A percentile compares a stretch with the other conserved stretches of the same genome.
Conservation (phyloP, 805 yeast species). For the Schizosaccharomyces japonicus region DNA sequence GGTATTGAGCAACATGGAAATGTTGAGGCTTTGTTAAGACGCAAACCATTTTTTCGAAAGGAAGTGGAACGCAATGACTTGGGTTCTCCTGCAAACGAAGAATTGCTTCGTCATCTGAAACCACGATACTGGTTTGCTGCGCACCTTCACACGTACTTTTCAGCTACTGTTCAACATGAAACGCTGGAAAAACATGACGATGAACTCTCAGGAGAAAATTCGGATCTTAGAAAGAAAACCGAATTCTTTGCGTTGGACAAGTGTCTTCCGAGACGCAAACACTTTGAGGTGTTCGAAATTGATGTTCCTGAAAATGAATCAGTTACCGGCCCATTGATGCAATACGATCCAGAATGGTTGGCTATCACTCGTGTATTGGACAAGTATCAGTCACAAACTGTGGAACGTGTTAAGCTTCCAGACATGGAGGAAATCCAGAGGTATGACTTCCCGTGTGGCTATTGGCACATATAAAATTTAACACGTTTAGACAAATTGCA, state of each 20-base stretch:
- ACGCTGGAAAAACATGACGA: slow-evolving; percentile 7
- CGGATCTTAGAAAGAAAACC: slow-evolving; percentile 14
- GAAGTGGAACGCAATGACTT: neutral
- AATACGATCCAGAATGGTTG: slow-evolving; percentile 19
- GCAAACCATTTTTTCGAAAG: slow-evolving; percentile 40
- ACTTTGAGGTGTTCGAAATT: slow-evolving; percentile 24
- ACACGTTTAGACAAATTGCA: slow-evolving; percentile 7
- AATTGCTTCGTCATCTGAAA: slow-evolving; percentile 26
- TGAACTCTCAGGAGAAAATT: neutral
- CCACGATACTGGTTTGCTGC: slow-evolving; percentile 74
- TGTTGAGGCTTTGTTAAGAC: slow-evolving; percentile 22
- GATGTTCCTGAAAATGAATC: neutral
- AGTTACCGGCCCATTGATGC: slow-evolving; percentile 4
- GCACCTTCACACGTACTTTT: slow-evolving; percentile 58
- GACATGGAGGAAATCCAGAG: slow-evolving; percentile 4
- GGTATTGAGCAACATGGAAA: slow-evolving; percentile 50
- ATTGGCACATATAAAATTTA: neutral
- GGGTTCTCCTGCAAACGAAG: slow-evolving; percentile 17
- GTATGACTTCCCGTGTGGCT: neutral
- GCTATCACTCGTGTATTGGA: slow-evolving; percentile 15
- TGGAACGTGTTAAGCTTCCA: slow-evolving; percentile 3
- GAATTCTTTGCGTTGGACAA: slow-evolving; percentile 64
- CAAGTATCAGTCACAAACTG: slow-evolving; percentile 9
- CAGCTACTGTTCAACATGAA: slow-evolving; percentile 28
- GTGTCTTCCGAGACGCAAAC: slow-evolving; percentile 42